Percentiles rank a stretch among this genome's conserved stretches.
Evolutionary conservation across 2,329 filamentous ascomycete genomes (phyloP).

Genomic region (Phaeosphaeriaceae sp.): DNA sequence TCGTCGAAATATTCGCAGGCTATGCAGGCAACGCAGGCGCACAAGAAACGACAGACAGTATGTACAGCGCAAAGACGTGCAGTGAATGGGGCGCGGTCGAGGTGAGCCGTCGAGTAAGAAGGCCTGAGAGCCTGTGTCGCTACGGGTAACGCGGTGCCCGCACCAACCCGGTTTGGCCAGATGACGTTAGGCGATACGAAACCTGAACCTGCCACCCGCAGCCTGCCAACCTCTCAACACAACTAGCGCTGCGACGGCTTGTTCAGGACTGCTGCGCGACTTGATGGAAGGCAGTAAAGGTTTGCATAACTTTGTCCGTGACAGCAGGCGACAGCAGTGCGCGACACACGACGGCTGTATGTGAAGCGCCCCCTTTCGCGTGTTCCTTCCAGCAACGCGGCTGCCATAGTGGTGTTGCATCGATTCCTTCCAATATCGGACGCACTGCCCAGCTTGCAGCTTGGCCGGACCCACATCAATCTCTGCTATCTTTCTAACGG

Average conservation of each 20-base stretch:
- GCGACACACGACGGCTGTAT: too few species aligned
- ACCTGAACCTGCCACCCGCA: background rate
- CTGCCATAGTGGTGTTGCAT: background rate
- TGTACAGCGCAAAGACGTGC: background rate
- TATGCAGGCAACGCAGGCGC: background rate
- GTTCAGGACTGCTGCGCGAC: background rate
- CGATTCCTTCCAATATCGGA: background rate
- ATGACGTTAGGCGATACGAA: background rate
- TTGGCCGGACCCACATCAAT: constrained; percentile 1
- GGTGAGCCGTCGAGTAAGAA: background rate
- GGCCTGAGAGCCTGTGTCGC: background rate
- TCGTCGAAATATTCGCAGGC: background rate
- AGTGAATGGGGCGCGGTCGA: background rate
- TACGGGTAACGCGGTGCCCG: background rate
- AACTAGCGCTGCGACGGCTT: background rate
- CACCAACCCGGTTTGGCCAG: background rate
- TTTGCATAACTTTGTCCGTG: background rate
- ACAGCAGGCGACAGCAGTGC: too few species aligned
- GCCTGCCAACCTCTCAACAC: background rate
- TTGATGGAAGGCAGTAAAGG: too few species aligned
- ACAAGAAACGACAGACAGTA: background rate
- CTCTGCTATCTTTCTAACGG: constrained; percentile 5
- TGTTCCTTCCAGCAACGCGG: background rate
- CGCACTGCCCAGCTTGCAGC: background rate
- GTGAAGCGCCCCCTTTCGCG: background rate